Evolutionary conservation across 2,329 filamentous ascomycete genomes (phyloP), one percentile per base, ranked within the genome.

Genomic region (Leptographium galeiforme): DNA sequence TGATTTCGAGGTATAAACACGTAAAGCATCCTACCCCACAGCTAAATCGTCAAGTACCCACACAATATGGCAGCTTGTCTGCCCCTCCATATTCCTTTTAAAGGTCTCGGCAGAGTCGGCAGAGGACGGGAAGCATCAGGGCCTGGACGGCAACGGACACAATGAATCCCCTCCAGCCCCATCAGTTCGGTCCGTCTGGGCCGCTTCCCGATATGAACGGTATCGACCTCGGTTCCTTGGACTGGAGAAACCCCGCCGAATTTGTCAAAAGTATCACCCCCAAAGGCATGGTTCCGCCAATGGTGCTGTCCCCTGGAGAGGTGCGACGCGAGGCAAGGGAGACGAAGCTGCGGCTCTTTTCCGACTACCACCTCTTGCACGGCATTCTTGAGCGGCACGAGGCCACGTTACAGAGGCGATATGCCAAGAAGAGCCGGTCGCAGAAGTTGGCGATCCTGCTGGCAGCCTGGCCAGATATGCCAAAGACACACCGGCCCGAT

Each of bases 351-450:
- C n/a, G 18, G 33, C 32, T 51, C 6, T 25, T 51, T 38, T 41
- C 50, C 8, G 55, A 60, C 55, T 72, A 68, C 58, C 56, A 64
- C 7, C 53, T 46, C 4, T 61, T 78, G 8, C 63, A 64, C 12
- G 61, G 61, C 1, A 74, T 78, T 6, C 53, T 81, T 2, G 62
- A 70, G 43, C 69, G 76, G 6, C 73, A 79, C 49, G 76, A 82
- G 59, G 63, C 62, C 1, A 71, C 68, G 0, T 71, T 82, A 12
- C 70, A 71, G 52, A 76, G 71, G 56, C 69, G 77, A 41, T 83
- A 77, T 78, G 56, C 59, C 3, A 80, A 80, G 59, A 79, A 78
- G 63, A 71, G 67, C 2, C 67, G 65, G 12, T 49, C 63, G 14
- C 72, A 80, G 61, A 66, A 72, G 16, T 64, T 67, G 11, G 65